A percentile compares a stretch with the other conserved stretches of the same genome.
Evolutionary conservation across 768 basidiomycete species (phyloP).

Genomic region (Suillus hirtellus): DNA sequence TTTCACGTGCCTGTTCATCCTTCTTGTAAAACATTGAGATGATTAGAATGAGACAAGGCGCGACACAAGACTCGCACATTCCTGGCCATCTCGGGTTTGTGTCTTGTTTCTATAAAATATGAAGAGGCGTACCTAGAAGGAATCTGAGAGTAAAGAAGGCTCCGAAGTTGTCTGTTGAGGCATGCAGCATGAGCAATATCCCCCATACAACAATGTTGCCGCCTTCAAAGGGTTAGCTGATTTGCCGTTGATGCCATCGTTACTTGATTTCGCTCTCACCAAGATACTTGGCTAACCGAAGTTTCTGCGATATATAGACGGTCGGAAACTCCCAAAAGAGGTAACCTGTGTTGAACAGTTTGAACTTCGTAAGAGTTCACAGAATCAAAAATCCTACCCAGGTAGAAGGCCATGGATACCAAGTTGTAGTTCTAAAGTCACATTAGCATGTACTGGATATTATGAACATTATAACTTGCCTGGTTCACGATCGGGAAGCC

Average conservation of each 20-base stretch:
- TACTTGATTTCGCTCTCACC: constrained; percentile 34
- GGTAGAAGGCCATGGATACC: constrained; percentile 63
- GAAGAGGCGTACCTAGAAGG: constrained; percentile 46
- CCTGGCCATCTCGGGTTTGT: constrained; percentile 35
- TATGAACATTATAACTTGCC: constrained; percentile 30
- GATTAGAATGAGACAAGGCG: constrained; percentile 61
- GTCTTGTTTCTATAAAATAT: not conserved
- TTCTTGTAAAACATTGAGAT: constrained; percentile 72
- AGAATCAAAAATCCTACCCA: constrained; percentile 37
- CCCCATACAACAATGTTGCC: constrained; percentile 64
- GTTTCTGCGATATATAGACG: constrained; percentile 63
- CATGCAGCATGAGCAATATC: constrained; percentile 57
- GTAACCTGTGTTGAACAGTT: constrained; percentile 39
- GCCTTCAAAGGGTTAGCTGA: constrained; percentile 32
- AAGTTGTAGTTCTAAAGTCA: constrained; percentile 56
- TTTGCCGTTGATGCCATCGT: not conserved
- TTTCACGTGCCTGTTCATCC: constrained; percentile 50
- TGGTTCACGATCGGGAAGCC: constrained; percentile 64
- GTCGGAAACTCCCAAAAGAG: constrained; percentile 67
- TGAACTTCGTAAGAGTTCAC: not conserved
- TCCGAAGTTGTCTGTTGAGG: constrained; percentile 55
- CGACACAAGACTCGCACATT: constrained; percentile 68
- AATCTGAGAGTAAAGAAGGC: constrained; percentile 65
- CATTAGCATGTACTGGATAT: constrained; percentile 5
- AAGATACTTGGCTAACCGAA: constrained; percentile 60